Evolutionary conservation across 1,139 yeast species (phyloP).

Genomic region (Yamadazyma oceani): DNA sequence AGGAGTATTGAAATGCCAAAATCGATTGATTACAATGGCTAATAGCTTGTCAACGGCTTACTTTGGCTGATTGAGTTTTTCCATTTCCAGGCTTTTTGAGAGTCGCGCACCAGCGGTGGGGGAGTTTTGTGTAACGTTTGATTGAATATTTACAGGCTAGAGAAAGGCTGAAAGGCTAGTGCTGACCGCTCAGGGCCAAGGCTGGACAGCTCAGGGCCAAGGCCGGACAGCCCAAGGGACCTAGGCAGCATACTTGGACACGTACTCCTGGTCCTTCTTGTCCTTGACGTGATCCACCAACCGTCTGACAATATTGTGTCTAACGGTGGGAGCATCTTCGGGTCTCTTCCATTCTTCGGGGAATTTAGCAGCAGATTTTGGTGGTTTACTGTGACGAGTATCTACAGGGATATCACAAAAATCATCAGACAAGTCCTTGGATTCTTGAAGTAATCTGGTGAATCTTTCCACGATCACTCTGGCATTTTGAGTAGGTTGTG

Average conservation of each 20-base stretch:
- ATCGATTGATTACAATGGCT: no score
- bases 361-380: conserved; percentile 49
- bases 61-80: neutral
- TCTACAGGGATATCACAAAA: conserved; percentile 83
- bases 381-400: conserved; percentile 60
- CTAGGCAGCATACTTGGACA: conserved; percentile 27
- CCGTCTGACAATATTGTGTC: conserved; percentile 31
- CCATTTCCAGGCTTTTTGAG: no score
- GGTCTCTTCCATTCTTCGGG: conserved; percentile 90
- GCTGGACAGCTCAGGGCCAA: no score
- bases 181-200: no score
- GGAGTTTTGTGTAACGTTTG: neutral
- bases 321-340: conserved; percentile 53
- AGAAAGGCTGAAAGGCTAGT: no score
- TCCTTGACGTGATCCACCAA: conserved; percentile 36
- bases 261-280: conserved; percentile 34
- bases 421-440: conserved; percentile 64
- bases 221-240: no score
- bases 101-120: neutral
- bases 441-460: conserved; percentile 57
- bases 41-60: no score
- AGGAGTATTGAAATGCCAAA: no score
- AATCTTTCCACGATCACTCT: conserved; percentile 67
- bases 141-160: no score
- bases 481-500: conserved; percentile 85